Evolutionary conservation across 169 alveolate species (phyloP), one percentile per base, ranked within the genome.

Genomic region (Cryptosporidium viatorum): DNA sequence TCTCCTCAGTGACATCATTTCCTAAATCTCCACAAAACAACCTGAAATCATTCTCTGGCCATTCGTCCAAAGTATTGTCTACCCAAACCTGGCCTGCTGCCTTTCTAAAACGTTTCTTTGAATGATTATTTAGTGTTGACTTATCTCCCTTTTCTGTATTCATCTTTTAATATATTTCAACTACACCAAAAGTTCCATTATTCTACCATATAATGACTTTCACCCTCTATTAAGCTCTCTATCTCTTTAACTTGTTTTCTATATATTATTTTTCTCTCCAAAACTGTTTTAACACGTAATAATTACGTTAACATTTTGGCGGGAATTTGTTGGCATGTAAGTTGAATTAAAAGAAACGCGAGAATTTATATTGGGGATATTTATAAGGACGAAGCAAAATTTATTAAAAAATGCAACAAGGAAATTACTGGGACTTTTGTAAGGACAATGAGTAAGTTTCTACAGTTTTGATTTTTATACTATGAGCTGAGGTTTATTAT

Each of bases 71-170:
- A 45, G 99, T 94, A 23, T 97, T 95, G 86, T 98, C 99, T 70
- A 95, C 97, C 99, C 99, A 98, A 18, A 96, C 95, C 39, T 93
- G 93, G 4, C 99, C 99, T 4, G 99, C 99, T 26, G 99, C 99
- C 93, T 97, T 97, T 74, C 99, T 92, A 43, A 97, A 89, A 69
- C 95, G 96, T 9, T 89, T 85, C 84, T 91, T 73, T 52, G 59
- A 26, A 18, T 58, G 71, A 31, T n/a, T 41, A 6, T 6, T 3
- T 9, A 31, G 58, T 37, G n/a, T 9, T 23, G 45, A 33, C 4
- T 6, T 8, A 23, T 73, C 86, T 29, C n/a, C 68, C 14, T 52
- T 39, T 3, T 29, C 70, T n/a, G 12, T 21, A 35, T 59, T 52
- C 86, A 73, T 73, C 51, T 65, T 51, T n/a, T 31, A n/a, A 33